Conservation (phyloP, 805 yeast genomes). For the Schizosaccharomyces octosporus region DNA sequence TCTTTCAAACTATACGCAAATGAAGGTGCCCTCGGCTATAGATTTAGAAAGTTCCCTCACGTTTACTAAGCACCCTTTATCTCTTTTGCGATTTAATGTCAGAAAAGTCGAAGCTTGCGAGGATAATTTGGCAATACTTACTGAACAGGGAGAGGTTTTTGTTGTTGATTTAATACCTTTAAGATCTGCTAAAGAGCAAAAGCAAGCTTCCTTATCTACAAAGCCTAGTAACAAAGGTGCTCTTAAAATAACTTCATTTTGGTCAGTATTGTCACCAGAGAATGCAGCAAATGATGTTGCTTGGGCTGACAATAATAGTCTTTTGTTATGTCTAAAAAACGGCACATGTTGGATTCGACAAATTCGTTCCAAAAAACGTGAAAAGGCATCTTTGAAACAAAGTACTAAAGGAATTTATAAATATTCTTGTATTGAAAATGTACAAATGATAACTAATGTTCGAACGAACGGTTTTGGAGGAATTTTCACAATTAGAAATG, state of each 20-base stretch:
- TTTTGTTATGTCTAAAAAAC: slow-evolving; percentile 38
- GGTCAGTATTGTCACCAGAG: slow-evolving; percentile 19
- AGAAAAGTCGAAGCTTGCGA: not conserved
- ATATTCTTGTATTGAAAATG: slow-evolving; percentile 26
- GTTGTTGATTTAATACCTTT: not conserved
- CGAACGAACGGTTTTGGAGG: slow-evolving; percentile 41
- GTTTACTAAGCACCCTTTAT: not conserved
- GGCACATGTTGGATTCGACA: slow-evolving; percentile 35
- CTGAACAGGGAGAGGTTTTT: not conserved
- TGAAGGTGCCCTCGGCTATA: not conserved
- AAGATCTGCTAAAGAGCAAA: not conserved
- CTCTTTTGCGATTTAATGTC: not conserved
- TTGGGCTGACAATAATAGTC: slow-evolving; percentile 40
- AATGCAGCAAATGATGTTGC: slow-evolving; percentile 43
- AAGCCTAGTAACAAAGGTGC: not conserved
- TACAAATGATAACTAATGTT: slow-evolving; percentile 39
- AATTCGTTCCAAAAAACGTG: slow-evolving; percentile 5
- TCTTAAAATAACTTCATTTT: slow-evolving; percentile 8
- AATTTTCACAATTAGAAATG: slow-evolving; percentile 44
- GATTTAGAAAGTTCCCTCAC: not conserved
- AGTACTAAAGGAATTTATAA: slow-evolving; percentile 19
- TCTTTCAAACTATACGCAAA: not conserved
- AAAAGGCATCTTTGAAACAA: not conserved
- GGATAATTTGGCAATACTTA: not conserved
- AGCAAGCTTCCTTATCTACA: not conserved